Evolutionary conservation across 2,329 filamentous ascomycete genomes (phyloP), one percentile per base, ranked within the genome.

Genomic region (Clarireedia hainanense): DNA sequence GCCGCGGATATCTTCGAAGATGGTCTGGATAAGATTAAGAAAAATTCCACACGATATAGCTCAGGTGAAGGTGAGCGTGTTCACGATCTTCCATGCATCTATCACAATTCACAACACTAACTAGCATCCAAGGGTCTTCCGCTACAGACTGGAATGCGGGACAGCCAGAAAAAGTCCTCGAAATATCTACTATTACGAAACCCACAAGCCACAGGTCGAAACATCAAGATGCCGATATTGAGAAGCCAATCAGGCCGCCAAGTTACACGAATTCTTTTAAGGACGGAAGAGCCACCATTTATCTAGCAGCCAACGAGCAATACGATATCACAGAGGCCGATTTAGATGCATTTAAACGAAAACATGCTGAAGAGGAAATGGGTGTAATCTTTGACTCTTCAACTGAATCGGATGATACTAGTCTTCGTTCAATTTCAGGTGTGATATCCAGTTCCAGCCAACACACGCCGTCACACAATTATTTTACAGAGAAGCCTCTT

Each of bases 1-100:
- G 61, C 60, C 10, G 56, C 60, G 9, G 61, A 66, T 15, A 50
- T 48, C 6, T 61, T 66, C 42, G 48, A 53, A 27, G 59, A 50
- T 6, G 54, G 57, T 5, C 58, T 65, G 49, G 52, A 57, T 14
- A 63, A 60, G 6, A 64, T 67, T 34, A 66, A 64, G 40, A 57
- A 60, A 24, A 61, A 62, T 46, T 45, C 46, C 23, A 46, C 43
- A 27, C 48, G 58, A n/a, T 43, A 58, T 17, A 53, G 55, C 42
- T 54, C 53, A 57, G 52, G 26, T 9, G 43, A 37, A 50, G 47
- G 52, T 55, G 6, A 9, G 37, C 27, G 7, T 50, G 30, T 14
- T 37, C 10, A 15, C 4, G 6, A 34, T 20, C 5, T 26, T 20
- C 9, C 24, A 6, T 37, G 14, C 7, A 6, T 15, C 5, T 27